A percentile compares a stretch with the other conserved stretches of the same genome.
Evolutionary conservation across 2,329 filamentous ascomycete species (phyloP).

Genomic region (Drechslera avenae): DNA sequence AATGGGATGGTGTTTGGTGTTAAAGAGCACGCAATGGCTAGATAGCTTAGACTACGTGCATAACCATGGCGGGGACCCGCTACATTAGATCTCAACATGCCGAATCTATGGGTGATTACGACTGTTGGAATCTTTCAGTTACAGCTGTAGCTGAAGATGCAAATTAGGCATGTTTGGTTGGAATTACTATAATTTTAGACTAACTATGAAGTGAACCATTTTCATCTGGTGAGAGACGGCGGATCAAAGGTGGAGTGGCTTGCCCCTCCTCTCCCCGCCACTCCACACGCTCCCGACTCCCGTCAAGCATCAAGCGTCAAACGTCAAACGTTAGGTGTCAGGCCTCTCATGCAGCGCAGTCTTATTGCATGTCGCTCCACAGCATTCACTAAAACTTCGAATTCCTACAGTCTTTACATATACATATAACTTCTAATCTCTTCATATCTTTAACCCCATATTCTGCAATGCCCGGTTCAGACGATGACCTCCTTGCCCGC

Average conservation of each 20-base stretch:
- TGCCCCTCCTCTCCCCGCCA: conserved; percentile 20
- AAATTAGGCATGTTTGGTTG: no score
- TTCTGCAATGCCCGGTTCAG: conserved; percentile 25
- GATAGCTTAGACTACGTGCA: no score
- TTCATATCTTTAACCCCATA: no score
- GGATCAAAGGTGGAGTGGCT: background rate
- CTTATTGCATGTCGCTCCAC: conserved; percentile 1
- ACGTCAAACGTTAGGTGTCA: no score
- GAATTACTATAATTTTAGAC: no score
- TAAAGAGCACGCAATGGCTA: no score
- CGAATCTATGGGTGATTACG: no score
- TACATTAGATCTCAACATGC: no score
- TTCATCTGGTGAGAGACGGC: background rate
- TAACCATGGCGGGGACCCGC: no score
- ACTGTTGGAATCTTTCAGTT: no score
- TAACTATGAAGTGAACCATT: no score
- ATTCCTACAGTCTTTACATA: background rate
- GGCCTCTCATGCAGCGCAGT: conserved; percentile 9
- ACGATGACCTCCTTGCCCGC: conserved; percentile 54
- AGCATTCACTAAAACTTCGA: background rate
- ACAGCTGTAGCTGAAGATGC: background rate
- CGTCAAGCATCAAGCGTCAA: conserved; percentile 19
- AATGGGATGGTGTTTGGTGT: no score
- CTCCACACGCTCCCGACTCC: conserved; percentile 21
- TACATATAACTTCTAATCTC: background rate